Evolutionary conservation across 140 eudicot species (phyloP), one percentile per base, ranked within the genome.

Genomic region (Stevia rebaudiana): DNA sequence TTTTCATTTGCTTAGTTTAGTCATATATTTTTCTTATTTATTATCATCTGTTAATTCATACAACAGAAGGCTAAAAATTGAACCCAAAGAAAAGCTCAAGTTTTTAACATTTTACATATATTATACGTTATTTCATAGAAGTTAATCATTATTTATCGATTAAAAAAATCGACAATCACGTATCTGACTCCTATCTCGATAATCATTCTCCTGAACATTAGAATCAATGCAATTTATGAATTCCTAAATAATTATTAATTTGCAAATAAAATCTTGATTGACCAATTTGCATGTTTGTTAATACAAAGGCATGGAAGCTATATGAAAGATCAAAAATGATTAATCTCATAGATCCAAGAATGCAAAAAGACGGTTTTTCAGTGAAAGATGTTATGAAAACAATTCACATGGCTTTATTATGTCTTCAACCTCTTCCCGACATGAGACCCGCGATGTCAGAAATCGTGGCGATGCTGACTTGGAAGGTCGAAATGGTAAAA

Each of bases 401-500:
- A 37, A 37, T 79, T 31, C 88, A 79, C 40, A 71, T 83, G 69
- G 95, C 87, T 22, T 81, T 83, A 59, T 67, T 83, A 50, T 83
- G 90, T 69, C 87, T 86, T 60, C 95, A 83, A 30, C 78, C 90
- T 58, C 90, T 70, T 28, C 86, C 86, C 12, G 51, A 65, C 78
- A 68, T 71, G 36, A 72, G 95, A 61, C 95, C 88, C n/a, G 74
- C 95, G 15, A 87, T 86, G 95, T 86, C 95, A 8, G 90, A 86
- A 78, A 72, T 86, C 13, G 95, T 86, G 16, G 87, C 90, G 11
- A 80, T 83, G 87, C 43, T 86, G 43, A 78, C 85, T 5, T 80
- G 87, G 79, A 86, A 79, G 43, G 71, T 64, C 28, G 83, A 80
- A 56, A 54, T 63, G 58, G 39, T 67, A 12, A 71, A 44, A n/a